Base-by-base conservation (phyloP, 2,329 filamentous ascomycete genomes). In the Arthrobotrys iridis region DNA sequence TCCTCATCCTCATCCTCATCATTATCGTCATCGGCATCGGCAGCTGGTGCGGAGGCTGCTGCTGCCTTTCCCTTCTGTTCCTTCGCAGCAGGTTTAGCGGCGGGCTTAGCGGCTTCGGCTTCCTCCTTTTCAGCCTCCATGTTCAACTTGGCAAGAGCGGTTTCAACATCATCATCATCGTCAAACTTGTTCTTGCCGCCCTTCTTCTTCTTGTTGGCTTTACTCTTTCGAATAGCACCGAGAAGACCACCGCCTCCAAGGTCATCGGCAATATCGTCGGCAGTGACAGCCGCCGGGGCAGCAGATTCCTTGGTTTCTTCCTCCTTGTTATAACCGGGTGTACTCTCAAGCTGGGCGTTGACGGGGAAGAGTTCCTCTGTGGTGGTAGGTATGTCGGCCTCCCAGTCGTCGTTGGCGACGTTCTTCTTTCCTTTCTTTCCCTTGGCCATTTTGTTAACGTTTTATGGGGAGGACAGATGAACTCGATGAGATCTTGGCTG, bases 191-290 rank as follows among this genome's bases (percentile, higher is more conserved):
- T 62, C 59, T 68, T 76, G 84, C 84, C 78, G 10, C 77, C 77
- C 86, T 96, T 96, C 87, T 96, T 95, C 85, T 93, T 95, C 83
- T 91, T 91, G 86, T 93, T 96, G 82, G 88, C 89, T 82, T 90
- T 90, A 83, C 91, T 92, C 84, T 93, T 94, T 81, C 90, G 88
- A 83, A 94, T 85, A 79, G 91, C 90, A 79, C 89, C 91, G 87
- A 95, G 90, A 59, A 95, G 85, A 76, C 91, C 91, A 78, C 89
- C 89, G 48, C 86, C 86, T 18, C 81, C 86, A 20, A 83, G 83
- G 80, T 87, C 85, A 73, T 86, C 85, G 77, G 90, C 86, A 81
- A 85, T 82, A 58, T 84, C 83, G 35, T 84, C 84, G 37, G 86
- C 83, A 52, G 84, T 83, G 75, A 87, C 84, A 59, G 86, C 85